A percentile compares a stretch with the other conserved stretches of the same genome.
Conservation (phyloP, 225 moss, liverwort and hornwort genomes). For the Asterella californica region DNA sequence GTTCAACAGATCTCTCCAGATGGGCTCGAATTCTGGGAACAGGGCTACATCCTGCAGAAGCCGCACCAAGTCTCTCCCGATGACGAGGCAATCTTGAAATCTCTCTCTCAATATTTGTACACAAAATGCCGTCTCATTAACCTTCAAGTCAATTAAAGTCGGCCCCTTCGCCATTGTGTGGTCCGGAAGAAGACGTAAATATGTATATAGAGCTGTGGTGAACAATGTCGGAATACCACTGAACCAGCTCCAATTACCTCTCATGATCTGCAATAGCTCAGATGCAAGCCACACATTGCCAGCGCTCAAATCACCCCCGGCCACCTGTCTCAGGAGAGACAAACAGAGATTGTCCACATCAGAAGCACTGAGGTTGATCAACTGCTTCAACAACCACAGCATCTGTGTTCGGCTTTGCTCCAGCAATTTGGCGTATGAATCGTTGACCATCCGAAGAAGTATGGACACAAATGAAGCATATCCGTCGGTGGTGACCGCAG, state of each 20-base stretch:
- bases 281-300: conserved; percentile 90
- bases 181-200: conserved; percentile 85
- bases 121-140: conserved; percentile 84
- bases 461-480: conserved; percentile 83
- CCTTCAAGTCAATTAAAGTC: conserved; percentile 64
- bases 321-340: conserved; percentile 79
- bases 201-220: conserved; percentile 91
- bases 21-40: conserved; percentile 80
- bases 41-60: conserved; percentile 94
- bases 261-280: conserved; percentile 88
- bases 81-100: conserved; percentile 89
- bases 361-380: conserved; percentile 72
- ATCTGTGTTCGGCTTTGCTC: conserved; percentile 86
- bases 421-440: conserved; percentile 78
- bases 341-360: conserved; percentile 77
- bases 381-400: conserved; percentile 85
- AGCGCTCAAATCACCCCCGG: conserved; percentile 81
- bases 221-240: conserved; percentile 64
- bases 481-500: conserved; percentile 85
- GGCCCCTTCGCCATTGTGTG: conserved; percentile 70
- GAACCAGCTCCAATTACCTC: conserved; percentile 69
- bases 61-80: conserved; percentile 88
- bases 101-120: conserved; percentile 76
- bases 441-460: conserved; percentile 80
- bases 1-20: conserved; percentile 86